Base-by-base conservation (phyloP, 2,329 filamentous ascomycete species). In the Beauveria rudraprayagi region DNA sequence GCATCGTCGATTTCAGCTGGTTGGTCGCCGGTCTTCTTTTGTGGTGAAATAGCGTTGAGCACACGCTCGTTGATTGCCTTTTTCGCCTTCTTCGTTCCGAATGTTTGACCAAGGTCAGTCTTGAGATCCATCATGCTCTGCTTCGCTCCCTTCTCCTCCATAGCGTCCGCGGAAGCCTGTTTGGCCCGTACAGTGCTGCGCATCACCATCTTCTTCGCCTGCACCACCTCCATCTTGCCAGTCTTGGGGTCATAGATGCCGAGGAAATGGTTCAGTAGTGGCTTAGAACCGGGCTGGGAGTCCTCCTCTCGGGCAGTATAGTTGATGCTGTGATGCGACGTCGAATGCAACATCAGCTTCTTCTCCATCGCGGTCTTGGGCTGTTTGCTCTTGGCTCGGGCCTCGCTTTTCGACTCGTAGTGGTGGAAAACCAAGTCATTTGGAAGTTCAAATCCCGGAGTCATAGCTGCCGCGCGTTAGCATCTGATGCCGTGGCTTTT, bases 31-130 rank as follows among this genome's bases (percentile, higher is more conserved):
- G 66, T 57, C 61, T 67, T 71, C 64, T 70, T 75, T 68, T 72
- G 71, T 47, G 78, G 73, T 47, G 74, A 75, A 66, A 93, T 91
- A 19, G 88, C 88, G 69, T 92, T 92, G 67, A 89, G 81, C 2
- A 85, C 85, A 65, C 83, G 80, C 61, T 86, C 83, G 30, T 81
- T 79, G 66, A 94, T 85, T 1, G 85, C 88, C 76, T 92, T 93
- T 79, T 87, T 89, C 24, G 90, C 88, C 75, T 92, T 93, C 77
- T 90, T 92, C 28, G 90, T 93, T 71, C 91, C 91, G 69, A 95
- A 95, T 37, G 88, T 85, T 67, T 89, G 82, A 46, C 89, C 89
- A 14, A 95, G 84, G 2, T 87, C 83, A 67, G 85, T 87, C 66
- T 83, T 84, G 69, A 83, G 82, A 30, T 87, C 83, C 67, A 81